Percentiles rank a stretch among this genome's conserved stretches.
Conservation (phyloP, 495 filamentous ascomycete genomes). For the Penicillium bovifimosum region DNA sequence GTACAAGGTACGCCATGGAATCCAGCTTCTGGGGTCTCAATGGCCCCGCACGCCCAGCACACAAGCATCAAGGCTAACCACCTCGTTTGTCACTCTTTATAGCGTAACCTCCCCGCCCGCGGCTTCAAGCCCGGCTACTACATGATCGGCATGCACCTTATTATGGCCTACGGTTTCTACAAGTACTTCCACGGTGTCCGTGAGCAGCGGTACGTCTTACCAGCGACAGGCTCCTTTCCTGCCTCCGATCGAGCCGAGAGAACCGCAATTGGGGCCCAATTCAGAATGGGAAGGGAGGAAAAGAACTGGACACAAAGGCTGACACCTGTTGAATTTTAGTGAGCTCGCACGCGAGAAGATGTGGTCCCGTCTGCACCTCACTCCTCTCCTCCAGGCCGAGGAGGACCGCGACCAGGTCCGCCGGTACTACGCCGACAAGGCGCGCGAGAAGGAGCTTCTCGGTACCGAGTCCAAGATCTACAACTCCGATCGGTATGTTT, state of each 20-base stretch:
- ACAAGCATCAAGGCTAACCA: slow-evolving; percentile 14
- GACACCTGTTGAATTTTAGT: slow-evolving; percentile 40
- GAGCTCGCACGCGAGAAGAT: slow-evolving; percentile 96
- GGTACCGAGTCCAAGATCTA: slow-evolving; percentile 77
- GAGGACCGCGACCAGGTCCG: slow-evolving; percentile 92
- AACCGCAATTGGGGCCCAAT: slow-evolving; percentile 8
- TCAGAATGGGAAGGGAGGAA: neutral
- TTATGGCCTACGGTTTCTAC: slow-evolving; percentile 89
- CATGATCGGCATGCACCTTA: slow-evolving; percentile 61
- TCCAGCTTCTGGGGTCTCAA: neutral
- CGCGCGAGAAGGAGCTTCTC: slow-evolving; percentile 81
- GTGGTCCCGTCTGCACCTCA: slow-evolving; percentile 90
- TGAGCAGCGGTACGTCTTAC: slow-evolving; percentile 72
- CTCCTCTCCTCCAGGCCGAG: slow-evolving; percentile 89
- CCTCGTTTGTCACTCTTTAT: slow-evolving; percentile 10
- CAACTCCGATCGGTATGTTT: slow-evolving; percentile 75
- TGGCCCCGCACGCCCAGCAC: slow-evolving; percentile 4
- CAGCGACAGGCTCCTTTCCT: slow-evolving; percentile 2
- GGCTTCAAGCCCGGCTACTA: slow-evolving; percentile 81
- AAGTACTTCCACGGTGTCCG: slow-evolving; percentile 69
- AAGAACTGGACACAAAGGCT: neutral
- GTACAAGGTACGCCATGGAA: slow-evolving; percentile 72
- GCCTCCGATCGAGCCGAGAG: slow-evolving; percentile 2
- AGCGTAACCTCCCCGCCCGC: slow-evolving; percentile 89
- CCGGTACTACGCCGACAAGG: slow-evolving; percentile 76